Percentiles rank a stretch among this genome's conserved stretches.
Evolutionary conservation across 1,139 yeast species (phyloP).

Genomic region (Sugiyamaella novakii): DNA sequence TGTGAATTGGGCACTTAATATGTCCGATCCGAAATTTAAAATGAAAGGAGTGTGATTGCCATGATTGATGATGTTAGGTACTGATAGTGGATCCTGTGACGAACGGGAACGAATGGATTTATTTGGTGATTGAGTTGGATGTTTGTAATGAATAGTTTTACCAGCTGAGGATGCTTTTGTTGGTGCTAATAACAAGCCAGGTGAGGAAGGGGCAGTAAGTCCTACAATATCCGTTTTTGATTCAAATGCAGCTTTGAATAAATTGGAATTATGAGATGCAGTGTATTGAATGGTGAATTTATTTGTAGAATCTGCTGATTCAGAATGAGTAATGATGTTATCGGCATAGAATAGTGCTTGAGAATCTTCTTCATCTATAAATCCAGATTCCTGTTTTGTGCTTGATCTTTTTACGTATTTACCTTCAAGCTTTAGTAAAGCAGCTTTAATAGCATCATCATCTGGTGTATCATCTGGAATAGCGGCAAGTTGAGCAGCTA

Average conservation of each 20-base stretch:
- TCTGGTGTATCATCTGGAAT: constrained; percentile 75
- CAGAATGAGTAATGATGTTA: constrained; percentile 6
- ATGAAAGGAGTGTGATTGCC: constrained; percentile 75
- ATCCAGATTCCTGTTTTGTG: not conserved
- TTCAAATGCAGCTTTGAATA: constrained; percentile 30
- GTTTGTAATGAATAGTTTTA: not conserved
- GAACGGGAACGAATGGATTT: not conserved
- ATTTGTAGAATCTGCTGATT: constrained; percentile 6
- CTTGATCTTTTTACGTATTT: constrained; percentile 38
- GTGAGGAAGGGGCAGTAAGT: constrained; percentile 11
- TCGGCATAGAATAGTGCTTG: not conserved
- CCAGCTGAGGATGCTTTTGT: not conserved
- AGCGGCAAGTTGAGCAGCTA: constrained; percentile 35
- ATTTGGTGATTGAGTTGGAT: not conserved
- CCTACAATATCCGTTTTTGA: constrained; percentile 27
- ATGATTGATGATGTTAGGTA: constrained; percentile 15
- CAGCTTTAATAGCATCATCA: constrained; percentile 73
- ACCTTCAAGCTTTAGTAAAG: constrained; percentile 78
- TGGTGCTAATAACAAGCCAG: not conserved
- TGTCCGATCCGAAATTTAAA: constrained; percentile 64
- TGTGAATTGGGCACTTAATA: constrained; percentile 79
- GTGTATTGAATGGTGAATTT: constrained; percentile 18
- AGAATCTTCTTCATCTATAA: constrained; percentile 1
- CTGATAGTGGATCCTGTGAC: constrained; percentile 18
- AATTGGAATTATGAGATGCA: constrained; percentile 26